Evolutionary conservation across 2,329 filamentous ascomycete genomes (phyloP).

Genomic region (Sclerotinia spermophila): DNA sequence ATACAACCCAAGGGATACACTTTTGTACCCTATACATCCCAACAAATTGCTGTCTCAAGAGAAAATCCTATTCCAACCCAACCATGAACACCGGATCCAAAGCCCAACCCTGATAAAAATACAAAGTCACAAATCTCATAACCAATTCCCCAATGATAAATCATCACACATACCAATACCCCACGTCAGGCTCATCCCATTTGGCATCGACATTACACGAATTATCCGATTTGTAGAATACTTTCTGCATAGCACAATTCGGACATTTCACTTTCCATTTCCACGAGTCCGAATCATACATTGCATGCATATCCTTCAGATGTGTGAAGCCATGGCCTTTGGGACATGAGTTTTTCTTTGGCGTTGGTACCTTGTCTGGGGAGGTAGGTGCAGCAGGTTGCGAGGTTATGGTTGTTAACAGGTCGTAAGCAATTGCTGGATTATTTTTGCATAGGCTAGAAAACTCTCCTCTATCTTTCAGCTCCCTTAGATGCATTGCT

Average conservation of each 20-base stretch:
- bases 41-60: background rate
- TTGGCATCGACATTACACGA: background rate
- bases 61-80: background rate
- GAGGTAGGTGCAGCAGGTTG: background rate
- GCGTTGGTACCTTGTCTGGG: background rate
- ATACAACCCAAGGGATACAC: background rate
- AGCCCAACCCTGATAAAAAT: background rate
- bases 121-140: background rate
- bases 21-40: background rate
- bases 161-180: constrained; percentile 1
- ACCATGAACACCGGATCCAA: background rate
- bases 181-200: background rate
- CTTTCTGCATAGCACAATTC: constrained; percentile 6
- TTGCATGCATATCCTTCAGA: background rate
- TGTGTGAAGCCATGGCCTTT: background rate
- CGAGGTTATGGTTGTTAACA: background rate
- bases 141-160: background rate
- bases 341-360: background rate
- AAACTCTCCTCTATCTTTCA: constrained; percentile 11
- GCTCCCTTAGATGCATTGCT: background rate
- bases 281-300: background rate
- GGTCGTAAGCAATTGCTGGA: constrained; percentile 12
- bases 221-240: background rate
- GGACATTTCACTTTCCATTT: background rate
- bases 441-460: constrained; percentile 2